Conservation (phyloP, 1,284 basidiomycete species). For the Apiotrichum mycotoxinovorans region DNA sequence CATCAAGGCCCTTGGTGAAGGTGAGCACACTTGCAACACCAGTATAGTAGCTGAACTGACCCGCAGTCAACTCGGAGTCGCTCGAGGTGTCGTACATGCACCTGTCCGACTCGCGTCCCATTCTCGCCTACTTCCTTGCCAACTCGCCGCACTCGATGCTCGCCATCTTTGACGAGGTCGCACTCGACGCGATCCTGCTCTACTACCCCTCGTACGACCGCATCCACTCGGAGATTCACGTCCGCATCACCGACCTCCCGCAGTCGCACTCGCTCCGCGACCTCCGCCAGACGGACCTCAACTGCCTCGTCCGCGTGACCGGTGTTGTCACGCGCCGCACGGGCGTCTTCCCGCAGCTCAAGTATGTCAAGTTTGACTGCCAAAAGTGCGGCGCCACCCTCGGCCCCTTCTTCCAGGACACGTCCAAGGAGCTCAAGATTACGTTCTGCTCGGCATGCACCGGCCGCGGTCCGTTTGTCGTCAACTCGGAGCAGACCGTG, state of each 20-base stretch:
- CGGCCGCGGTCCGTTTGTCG: constrained; percentile 87
- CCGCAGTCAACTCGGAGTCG: constrained; percentile 82
- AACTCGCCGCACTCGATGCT: constrained; percentile 93
- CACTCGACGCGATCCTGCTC: constrained; percentile 86
- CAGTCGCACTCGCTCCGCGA: constrained; percentile 85
- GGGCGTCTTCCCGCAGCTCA: constrained; percentile 97
- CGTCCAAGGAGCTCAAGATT: constrained; percentile 87
- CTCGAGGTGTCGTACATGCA: constrained; percentile 95
- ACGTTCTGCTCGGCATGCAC: constrained; percentile 93
- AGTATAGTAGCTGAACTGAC: constrained; percentile 48
- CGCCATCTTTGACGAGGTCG: constrained; percentile 91
- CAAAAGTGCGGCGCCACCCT: constrained; percentile 84
- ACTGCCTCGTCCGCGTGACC: constrained; percentile 89
- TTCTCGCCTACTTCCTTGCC: constrained; percentile 93
- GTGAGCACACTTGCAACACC: constrained; percentile 49
- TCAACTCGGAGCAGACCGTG: constrained; percentile 97
- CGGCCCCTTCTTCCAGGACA: constrained; percentile 97
- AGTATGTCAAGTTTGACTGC: constrained; percentile 99
- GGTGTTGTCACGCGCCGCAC: constrained; percentile 96
- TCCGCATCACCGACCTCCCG: constrained; percentile 91
- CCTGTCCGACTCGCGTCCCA: constrained; percentile 82
- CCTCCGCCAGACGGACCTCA: constrained; percentile 85
- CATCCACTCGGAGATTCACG: constrained; percentile 97
- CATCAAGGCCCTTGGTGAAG: constrained; percentile 90
- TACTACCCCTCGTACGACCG: constrained; percentile 96